Percentiles rank a stretch among this genome's conserved stretches.
Evolutionary conservation across 2,329 filamentous ascomycete species (phyloP).

Genomic region (Xylaria sp.): DNA sequence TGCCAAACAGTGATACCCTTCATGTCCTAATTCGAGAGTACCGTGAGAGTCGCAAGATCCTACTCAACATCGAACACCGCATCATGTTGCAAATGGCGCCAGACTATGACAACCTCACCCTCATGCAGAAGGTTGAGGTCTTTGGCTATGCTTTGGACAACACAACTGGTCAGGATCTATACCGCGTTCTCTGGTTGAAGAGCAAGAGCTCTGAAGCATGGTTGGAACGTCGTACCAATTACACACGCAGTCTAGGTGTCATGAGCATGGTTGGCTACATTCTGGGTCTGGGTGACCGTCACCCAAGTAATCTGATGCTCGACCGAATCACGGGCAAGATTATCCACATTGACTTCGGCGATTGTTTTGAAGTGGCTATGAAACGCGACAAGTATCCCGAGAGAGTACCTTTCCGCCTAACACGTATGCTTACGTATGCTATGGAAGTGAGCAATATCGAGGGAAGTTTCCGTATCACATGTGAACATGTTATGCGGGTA

Average conservation of each 20-base stretch:
- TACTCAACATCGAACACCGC: slow-evolving; percentile 98
- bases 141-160: slow-evolving; percentile 99
- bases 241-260: slow-evolving; percentile 94
- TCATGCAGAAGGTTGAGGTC: slow-evolving; percentile 99
- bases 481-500: slow-evolving; percentile 98
- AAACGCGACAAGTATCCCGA: slow-evolving; percentile 99
- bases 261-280: slow-evolving; percentile 99
- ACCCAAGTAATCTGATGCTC: slow-evolving; percentile 97
- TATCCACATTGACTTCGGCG: slow-evolving; percentile 98
- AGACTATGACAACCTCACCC: slow-evolving; percentile 96
- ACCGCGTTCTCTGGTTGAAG: slow-evolving; percentile 98
- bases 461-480: slow-evolving; percentile 97
- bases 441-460: slow-evolving; percentile 99
- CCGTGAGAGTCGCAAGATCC: slow-evolving; percentile 93
- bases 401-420: slow-evolving; percentile 95
- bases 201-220: slow-evolving; percentile 98
- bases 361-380: slow-evolving; percentile 99
- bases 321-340: slow-evolving; percentile 96
- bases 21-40: slow-evolving; percentile 98
- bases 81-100: slow-evolving; percentile 99
- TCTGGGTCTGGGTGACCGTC: slow-evolving; percentile 92
- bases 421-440: slow-evolving; percentile 98
- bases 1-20: slow-evolving; percentile 95
- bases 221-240: slow-evolving; percentile 98
- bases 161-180: slow-evolving; percentile 97